Percentiles rank a stretch among this genome's conserved stretches.
These are phyloP conservation scores for Candida verbasci DNA, from an alignment of 805 yeast species.

Conservation along the genomic window DNA sequence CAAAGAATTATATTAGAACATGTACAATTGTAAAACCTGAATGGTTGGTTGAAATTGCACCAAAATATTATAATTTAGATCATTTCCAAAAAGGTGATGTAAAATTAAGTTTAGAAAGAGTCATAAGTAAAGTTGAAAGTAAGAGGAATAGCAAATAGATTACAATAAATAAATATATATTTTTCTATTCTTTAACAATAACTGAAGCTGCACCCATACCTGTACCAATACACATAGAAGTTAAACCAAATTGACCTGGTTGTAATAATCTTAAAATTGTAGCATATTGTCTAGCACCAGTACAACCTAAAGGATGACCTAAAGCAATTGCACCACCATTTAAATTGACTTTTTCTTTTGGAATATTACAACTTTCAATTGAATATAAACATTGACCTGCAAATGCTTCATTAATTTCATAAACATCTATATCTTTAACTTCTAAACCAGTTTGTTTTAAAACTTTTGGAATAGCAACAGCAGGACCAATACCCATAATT, in stretches of 20 bases:
- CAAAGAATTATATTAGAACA: conserved; percentile 90
- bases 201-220: conserved; percentile 98
- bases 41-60: conserved; percentile 83
- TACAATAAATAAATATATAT: neutral
- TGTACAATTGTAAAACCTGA: conserved; percentile 89
- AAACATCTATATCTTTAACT: conserved; percentile 65
- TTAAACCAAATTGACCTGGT: conserved; percentile 79
- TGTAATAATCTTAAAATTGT: conserved; percentile 78
- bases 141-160: conserved; percentile 6
- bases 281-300: conserved; percentile 88
- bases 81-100: conserved; percentile 73
- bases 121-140: conserved; percentile 41
- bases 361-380: conserved; percentile 60
- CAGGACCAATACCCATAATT: conserved; percentile 98
- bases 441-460: conserved; percentile 57
- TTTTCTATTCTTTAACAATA: conserved; percentile 64
- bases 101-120: conserved; percentile 62
- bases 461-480: conserved; percentile 85
- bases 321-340: conserved; percentile 96
- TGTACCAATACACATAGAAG: conserved; percentile 96
- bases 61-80: conserved; percentile 60
- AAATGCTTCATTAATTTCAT: conserved; percentile 93
- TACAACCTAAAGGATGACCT: conserved; percentile 74
- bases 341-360: conserved; percentile 63
- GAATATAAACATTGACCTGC: conserved; percentile 91